These are phyloP conservation scores for Diaporthe capsici DNA, from an alignment of 2,329 filamentous ascomycete species.

Conservation along the genomic window DNA sequence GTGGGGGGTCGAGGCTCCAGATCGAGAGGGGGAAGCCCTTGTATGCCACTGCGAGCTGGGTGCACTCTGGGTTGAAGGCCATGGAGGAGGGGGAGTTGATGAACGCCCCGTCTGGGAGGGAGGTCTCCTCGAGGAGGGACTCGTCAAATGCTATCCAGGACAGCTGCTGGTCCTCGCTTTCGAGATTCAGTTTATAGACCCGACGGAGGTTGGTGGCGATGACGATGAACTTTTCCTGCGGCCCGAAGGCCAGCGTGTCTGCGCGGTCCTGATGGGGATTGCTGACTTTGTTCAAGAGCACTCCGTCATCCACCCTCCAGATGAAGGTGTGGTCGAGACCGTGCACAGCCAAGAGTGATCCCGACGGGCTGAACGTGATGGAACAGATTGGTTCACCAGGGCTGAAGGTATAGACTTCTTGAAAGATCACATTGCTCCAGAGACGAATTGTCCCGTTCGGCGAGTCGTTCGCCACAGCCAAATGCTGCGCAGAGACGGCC, in stretches of 20 bases:
- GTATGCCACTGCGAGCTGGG: constrained; percentile 30
- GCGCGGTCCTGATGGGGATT: constrained; percentile 22
- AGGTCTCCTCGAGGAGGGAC: constrained; percentile 16
- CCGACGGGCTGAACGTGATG: constrained; percentile 23
- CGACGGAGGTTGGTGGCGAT: constrained; percentile 21
- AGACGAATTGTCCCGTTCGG: constrained; percentile 21
- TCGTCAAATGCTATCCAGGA: constrained; percentile 17
- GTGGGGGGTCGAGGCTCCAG: constrained; percentile 42
- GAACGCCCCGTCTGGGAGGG: constrained; percentile 24
- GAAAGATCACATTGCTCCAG: constrained; percentile 30
- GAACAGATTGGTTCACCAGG: constrained; percentile 26
- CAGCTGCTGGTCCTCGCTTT: not conserved
- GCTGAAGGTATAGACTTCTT: not conserved
- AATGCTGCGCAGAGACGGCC: constrained; percentile 21
- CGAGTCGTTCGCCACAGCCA: constrained; percentile 23
- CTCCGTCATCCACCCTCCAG: constrained; percentile 24
- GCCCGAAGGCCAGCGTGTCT: constrained; percentile 13
- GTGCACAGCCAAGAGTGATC: not conserved
- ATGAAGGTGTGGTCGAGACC: constrained; percentile 32
- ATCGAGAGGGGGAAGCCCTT: constrained; percentile 34
- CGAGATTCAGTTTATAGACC: not conserved
- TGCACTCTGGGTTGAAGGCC: constrained; percentile 35
- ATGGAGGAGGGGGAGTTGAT: constrained; percentile 32
- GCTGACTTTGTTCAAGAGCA: not conserved
- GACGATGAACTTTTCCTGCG: constrained; percentile 21